Evolutionary conservation across 768 basidiomycete genomes (phyloP).

Genomic region (Agaricus sinodeliciosus): DNA sequence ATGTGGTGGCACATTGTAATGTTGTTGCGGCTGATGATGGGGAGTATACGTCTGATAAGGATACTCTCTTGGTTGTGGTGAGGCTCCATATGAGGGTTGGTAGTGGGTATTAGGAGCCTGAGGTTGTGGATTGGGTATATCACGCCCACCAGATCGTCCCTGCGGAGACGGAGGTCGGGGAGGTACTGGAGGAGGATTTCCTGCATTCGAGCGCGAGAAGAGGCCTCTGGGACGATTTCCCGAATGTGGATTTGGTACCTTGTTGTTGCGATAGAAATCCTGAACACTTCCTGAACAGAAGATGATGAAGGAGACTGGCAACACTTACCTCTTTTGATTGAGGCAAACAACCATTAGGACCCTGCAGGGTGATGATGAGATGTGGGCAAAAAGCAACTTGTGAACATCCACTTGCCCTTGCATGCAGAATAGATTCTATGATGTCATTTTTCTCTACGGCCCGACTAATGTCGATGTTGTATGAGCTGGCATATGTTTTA

Average conservation of each 20-base stretch:
- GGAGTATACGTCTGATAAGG: slow-evolving; percentile 9
- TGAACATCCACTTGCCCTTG: slow-evolving; percentile 35
- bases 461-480: slow-evolving; percentile 55
- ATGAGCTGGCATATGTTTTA: slow-evolving; percentile 63
- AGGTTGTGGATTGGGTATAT: slow-evolving; percentile 19
- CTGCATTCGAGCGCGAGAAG: slow-evolving; percentile 39
- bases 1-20: slow-evolving; percentile 6
- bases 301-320: neutral
- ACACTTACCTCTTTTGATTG: slow-evolving; percentile 47
- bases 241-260: slow-evolving; percentile 44
- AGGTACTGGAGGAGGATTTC: slow-evolving; percentile 18
- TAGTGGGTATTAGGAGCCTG: neutral
- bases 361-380: slow-evolving; percentile 26
- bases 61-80: slow-evolving; percentile 8
- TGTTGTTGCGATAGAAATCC: slow-evolving; percentile 57
- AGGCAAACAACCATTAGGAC: slow-evolving; percentile 54
- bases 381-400: neutral
- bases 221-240: slow-evolving; percentile 31
- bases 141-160: slow-evolving; percentile 4
- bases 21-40: neutral
- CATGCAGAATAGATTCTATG: slow-evolving; percentile 53
- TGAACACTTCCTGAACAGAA: slow-evolving; percentile 16
- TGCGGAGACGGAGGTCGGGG: slow-evolving; percentile 28
- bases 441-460: slow-evolving; percentile 77
- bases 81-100: slow-evolving; percentile 10